Conservation (phyloP, 257 asterid genomes). For the Nicotiana otophora region DNA sequence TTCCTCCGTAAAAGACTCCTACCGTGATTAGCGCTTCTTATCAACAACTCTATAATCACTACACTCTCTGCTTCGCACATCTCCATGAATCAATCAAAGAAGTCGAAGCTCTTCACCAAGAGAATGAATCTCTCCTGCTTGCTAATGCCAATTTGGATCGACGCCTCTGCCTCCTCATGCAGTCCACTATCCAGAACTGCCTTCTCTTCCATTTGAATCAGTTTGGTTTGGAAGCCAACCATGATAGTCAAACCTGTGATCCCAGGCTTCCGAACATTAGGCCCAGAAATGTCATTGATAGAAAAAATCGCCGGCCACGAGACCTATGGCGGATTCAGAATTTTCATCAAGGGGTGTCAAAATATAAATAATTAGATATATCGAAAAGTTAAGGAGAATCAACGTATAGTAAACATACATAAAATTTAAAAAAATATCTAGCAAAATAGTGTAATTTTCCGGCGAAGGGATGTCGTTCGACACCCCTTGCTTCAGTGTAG, state of each 20-base stretch:
- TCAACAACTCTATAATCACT: constrained; percentile 73
- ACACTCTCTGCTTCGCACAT: constrained; percentile 50
- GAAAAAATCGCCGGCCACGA: too few relatives aligned
- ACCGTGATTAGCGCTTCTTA: not conserved
- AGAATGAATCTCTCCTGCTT: constrained; percentile 49
- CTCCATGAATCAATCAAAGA: constrained; percentile 50
- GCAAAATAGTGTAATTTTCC: too few relatives aligned
- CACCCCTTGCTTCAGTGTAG: too few relatives aligned
- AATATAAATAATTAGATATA: too few relatives aligned
- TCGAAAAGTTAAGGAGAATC: too few relatives aligned
- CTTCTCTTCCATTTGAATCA: constrained; percentile 57
- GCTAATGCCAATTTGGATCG: constrained; percentile 59
- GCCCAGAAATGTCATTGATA: not conserved
- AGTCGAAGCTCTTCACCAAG: constrained; percentile 50
- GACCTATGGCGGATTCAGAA: too few relatives aligned
- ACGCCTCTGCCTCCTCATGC: constrained; percentile 41
- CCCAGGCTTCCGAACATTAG: constrained; percentile 7
- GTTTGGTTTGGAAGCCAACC: constrained; percentile 35
- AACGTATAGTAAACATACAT: too few relatives aligned
- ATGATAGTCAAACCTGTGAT: constrained; percentile 7
- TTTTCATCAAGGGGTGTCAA: too few relatives aligned
- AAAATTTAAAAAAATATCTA: too few relatives aligned
- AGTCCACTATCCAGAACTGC: constrained; percentile 49
- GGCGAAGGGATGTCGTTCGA: too few relatives aligned
- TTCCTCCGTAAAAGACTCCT: too few relatives aligned